Conservation (phyloP, 164 flowering plant genomes). For the Vitis riparia region DNA sequence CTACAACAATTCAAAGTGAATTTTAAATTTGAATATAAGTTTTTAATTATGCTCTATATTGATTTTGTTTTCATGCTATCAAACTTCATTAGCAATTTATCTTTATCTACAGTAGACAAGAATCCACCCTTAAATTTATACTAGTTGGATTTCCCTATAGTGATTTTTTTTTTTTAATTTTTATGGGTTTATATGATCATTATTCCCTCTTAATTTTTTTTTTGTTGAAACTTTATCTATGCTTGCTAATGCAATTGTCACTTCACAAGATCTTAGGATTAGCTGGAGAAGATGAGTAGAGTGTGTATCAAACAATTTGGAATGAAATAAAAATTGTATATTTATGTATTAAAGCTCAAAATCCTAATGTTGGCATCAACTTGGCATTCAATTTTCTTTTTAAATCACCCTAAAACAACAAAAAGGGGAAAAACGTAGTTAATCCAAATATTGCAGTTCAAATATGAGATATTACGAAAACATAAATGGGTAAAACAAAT, state of each 20-base stretch:
- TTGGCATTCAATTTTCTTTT: background rate
- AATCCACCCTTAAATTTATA: slow-evolving; percentile 23
- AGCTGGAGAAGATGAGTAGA: slow-evolving; percentile 69
- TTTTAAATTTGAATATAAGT: slow-evolving; percentile 83
- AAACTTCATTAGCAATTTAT: no score
- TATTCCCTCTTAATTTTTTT: slow-evolving; percentile 92
- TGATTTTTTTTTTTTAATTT: slow-evolving; percentile 9
- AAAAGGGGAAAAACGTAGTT: slow-evolving; percentile 34
- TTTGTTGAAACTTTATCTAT: slow-evolving; percentile 57
- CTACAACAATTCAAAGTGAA: slow-evolving; percentile 95
- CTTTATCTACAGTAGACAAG: slow-evolving; percentile 46
- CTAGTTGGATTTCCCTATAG: slow-evolving; percentile 77
- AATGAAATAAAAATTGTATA: slow-evolving; percentile 82
- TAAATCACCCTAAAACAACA: slow-evolving; percentile 66
- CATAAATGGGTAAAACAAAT: slow-evolving; percentile 69
- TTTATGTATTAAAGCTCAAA: slow-evolving; percentile 4
- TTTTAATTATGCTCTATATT: slow-evolving; percentile 70
- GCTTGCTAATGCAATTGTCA: slow-evolving; percentile 66
- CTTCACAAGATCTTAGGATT: slow-evolving; percentile 68
- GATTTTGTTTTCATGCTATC: background rate
- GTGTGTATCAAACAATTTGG: slow-evolving; percentile 54
- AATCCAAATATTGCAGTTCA: slow-evolving; percentile 83
- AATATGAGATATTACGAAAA: slow-evolving; percentile 81
- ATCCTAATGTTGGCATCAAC: no score
- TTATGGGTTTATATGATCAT: slow-evolving; percentile 60